Evolutionary conservation across 176 grass and related monocot species (phyloP).

Genomic region (Ensete glaucum): DNA sequence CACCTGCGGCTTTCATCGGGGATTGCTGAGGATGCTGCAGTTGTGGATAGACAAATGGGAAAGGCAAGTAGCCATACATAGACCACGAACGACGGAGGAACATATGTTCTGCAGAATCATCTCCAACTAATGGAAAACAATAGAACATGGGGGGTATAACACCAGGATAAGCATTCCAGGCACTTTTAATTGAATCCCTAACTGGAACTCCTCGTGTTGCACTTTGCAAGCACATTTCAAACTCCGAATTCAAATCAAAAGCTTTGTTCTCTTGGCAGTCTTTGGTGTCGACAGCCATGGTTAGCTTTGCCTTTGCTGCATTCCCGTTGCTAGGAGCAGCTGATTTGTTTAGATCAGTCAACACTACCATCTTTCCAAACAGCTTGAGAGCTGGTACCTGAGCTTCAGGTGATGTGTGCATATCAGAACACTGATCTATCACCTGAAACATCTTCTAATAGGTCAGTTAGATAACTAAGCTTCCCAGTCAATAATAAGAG

Average conservation of each 20-base stretch:
- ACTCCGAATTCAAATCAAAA: constrained; percentile 25
- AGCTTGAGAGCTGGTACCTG: constrained; percentile 40
- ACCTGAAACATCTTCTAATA: constrained; percentile 20
- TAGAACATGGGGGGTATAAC: constrained; percentile 35
- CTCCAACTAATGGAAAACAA: constrained; percentile 27
- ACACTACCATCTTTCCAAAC: constrained; percentile 56
- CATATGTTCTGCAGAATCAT: constrained; percentile 18
- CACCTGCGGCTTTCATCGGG: constrained; percentile 5
- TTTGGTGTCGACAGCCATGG: background rate
- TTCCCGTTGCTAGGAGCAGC: background rate
- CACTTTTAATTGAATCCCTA: constrained; percentile 10
- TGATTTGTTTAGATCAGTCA: constrained; percentile 18
- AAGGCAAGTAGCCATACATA: constrained; percentile 26
- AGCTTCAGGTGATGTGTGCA: constrained; percentile 5
- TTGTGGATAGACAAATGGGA: constrained; percentile 17
- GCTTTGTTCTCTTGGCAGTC: constrained; percentile 1
- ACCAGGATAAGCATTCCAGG: constrained; percentile 28
- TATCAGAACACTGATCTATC: constrained; percentile 15
- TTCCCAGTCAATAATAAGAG: background rate
- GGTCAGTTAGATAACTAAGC: constrained; percentile 12
- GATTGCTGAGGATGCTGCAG: constrained; percentile 4
- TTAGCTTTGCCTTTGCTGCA: background rate
- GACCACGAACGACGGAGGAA: constrained; percentile 23
- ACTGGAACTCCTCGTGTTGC: background rate
- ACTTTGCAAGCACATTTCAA: background rate